phyloP scores from a whole-genome alignment of 805 yeast species.

The Huiozyma naganishii region DNA sequence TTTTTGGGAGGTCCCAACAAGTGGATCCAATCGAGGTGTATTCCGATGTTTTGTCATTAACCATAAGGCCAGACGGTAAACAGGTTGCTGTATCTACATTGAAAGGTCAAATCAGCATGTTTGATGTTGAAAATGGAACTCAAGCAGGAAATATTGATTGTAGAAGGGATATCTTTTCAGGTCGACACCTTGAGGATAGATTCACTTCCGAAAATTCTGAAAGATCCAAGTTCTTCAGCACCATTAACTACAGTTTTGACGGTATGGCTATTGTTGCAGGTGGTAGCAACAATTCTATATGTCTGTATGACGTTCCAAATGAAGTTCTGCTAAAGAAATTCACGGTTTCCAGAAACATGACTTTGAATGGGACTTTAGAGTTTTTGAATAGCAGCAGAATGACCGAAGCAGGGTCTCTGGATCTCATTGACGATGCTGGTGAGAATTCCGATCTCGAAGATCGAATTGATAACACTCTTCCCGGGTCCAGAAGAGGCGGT shows the following conservation, averaged over 20 bases:
- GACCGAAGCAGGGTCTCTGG: constrained; percentile 83
- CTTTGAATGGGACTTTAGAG: constrained; percentile 76
- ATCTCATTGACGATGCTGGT: constrained; percentile 72
- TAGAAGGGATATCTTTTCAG: constrained; percentile 73
- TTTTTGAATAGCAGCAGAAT: constrained; percentile 68
- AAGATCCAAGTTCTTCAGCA: constrained; percentile 73
- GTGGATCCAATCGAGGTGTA: constrained; percentile 85
- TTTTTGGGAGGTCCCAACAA: constrained; percentile 75
- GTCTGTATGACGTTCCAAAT: constrained; percentile 81
- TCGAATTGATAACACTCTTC: constrained; percentile 60
- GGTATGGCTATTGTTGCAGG: constrained; percentile 84
- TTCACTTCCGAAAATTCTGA: constrained; percentile 72
- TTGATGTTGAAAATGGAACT: constrained; percentile 72
- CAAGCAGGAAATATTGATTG: constrained; percentile 82
- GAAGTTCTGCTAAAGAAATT: constrained; percentile 78
- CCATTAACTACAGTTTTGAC: constrained; percentile 78
- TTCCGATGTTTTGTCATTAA: constrained; percentile 72
- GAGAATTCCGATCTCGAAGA: constrained; percentile 81
- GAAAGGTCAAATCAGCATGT: constrained; percentile 77
- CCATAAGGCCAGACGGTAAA: constrained; percentile 89
- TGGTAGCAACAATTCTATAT: constrained; percentile 84
- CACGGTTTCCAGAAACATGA: constrained; percentile 81
- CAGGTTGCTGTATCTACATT: constrained; percentile 79
- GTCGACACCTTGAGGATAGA: constrained; percentile 73
- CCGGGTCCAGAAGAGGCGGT: constrained; percentile 66